Evolutionary conservation across 192 early-diverging fungal species (phyloP).

Genomic region (Chytriomyces sp.): DNA sequence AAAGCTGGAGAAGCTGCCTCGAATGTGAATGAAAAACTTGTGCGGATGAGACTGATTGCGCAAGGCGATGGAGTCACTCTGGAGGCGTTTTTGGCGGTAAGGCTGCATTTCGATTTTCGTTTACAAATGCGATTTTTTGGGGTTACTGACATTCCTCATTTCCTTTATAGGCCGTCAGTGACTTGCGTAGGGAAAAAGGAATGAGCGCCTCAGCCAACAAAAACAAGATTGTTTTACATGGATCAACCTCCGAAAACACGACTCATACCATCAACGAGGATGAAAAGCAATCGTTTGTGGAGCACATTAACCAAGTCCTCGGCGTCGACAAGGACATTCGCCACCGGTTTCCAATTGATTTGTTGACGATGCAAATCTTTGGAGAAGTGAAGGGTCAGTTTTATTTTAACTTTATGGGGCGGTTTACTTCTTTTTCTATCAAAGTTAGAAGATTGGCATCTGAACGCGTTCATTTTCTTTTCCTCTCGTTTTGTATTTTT

Average conservation of each 20-base stretch:
- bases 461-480: no score
- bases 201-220: conserved; percentile 50
- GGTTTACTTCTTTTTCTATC: background rate
- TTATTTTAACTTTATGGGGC: background rate
- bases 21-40: conserved; percentile 49
- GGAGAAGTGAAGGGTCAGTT: conserved; percentile 84
- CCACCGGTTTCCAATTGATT: conserved; percentile 89
- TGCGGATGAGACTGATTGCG: conserved; percentile 37
- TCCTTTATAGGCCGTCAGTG: conserved; percentile 44
- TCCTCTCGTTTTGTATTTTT: no score
- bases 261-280: conserved; percentile 99
- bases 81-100: conserved; percentile 55
- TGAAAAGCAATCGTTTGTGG: conserved; percentile 94
- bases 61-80: conserved; percentile 50
- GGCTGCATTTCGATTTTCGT: background rate
- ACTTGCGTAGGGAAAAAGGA: conserved; percentile 58
- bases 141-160: background rate
- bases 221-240: conserved; percentile 87
- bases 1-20: conserved; percentile 57
- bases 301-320: conserved; percentile 90
- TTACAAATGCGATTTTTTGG: conserved; percentile 2
- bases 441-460: no score
- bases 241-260: conserved; percentile 77
- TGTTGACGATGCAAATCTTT: conserved; percentile 94
- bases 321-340: conserved; percentile 81